Evolutionary conservation across 768 basidiomycete genomes (phyloP).

Genomic region (Kwoniella dejecticola): DNA sequence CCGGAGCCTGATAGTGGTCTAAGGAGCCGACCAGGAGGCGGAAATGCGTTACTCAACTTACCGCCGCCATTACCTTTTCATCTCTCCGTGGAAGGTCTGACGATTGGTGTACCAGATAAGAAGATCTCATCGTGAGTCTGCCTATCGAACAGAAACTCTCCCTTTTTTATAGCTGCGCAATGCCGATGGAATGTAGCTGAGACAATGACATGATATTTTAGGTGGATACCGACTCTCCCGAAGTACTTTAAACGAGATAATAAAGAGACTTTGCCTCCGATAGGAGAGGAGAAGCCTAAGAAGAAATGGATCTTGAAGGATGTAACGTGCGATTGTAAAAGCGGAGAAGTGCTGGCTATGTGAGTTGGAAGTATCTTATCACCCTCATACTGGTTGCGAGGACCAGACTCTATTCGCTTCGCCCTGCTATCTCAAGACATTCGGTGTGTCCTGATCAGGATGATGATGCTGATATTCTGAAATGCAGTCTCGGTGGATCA

Average conservation of each 20-base stretch:
- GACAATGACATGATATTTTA: no score
- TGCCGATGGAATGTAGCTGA: no score
- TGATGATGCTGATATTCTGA: not conserved
- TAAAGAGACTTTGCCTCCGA: constrained; percentile 3
- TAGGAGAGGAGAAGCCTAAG: constrained; percentile 19
- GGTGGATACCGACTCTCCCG: constrained; percentile 26
- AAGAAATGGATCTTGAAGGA: constrained; percentile 51
- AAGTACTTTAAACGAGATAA: constrained; percentile 1
- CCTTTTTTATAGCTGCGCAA: no score
- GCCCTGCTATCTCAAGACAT: no score
- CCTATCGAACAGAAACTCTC: not conserved
- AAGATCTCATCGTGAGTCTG: constrained; percentile 14
- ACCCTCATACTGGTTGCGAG: no score
- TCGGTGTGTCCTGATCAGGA: no score
- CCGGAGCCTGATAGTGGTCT: no score
- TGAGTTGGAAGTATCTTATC: no score
- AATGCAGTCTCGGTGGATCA: constrained; percentile 46
- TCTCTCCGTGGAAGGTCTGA: constrained; percentile 32
- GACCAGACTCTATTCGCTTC: no score
- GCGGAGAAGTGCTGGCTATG: constrained; percentile 58
- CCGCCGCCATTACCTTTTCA: constrained; percentile 41
- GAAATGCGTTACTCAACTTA: constrained; percentile 34
- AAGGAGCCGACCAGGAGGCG: not conserved
- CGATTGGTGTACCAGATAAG: constrained; percentile 36
- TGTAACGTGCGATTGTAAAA: constrained; percentile 48